Conservation (phyloP, 352 stramenopile genomes). For the Bremia lactucae region DNA sequence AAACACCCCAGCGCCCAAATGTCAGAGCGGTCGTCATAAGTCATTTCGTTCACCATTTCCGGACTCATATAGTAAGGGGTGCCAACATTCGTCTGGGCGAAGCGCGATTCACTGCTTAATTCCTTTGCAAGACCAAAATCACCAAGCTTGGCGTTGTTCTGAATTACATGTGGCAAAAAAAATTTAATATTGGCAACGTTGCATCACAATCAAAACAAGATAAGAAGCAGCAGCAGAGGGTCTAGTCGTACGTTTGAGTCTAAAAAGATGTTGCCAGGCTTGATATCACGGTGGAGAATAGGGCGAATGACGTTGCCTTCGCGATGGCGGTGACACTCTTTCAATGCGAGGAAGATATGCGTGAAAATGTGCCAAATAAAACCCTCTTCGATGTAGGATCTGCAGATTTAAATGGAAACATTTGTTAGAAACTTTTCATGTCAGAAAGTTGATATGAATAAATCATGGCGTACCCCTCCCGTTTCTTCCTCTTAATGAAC, state of each 20-base stretch:
- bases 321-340: slow-evolving; percentile 84
- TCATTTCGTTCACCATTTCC: slow-evolving; percentile 89
- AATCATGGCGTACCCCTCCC: slow-evolving; percentile 47
- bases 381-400: slow-evolving; percentile 86
- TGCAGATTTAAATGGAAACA: slow-evolving; percentile 9
- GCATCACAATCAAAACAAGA: neutral
- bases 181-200: slow-evolving; percentile 4
- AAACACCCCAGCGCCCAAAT: slow-evolving; percentile 87
- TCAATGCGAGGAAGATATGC: slow-evolving; percentile 87
- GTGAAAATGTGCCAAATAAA: slow-evolving; percentile 91
- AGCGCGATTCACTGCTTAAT: slow-evolving; percentile 82
- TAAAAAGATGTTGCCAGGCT: slow-evolving; percentile 89
- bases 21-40: slow-evolving; percentile 88
- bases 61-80: slow-evolving; percentile 91
- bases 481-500: slow-evolving; percentile 87
- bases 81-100: slow-evolving; percentile 86
- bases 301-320: slow-evolving; percentile 69
- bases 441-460: slow-evolving; percentile 4
- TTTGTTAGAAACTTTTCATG: too few relatives aligned
- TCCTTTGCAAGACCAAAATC: slow-evolving; percentile 89
- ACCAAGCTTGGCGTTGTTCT: slow-evolving; percentile 88
- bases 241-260: slow-evolving; percentile 64
- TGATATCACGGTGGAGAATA: slow-evolving; percentile 88
- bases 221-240: neutral
- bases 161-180: neutral